Evolutionary conservation across 495 filamentous ascomycete genomes (phyloP), one percentile per base, ranked within the genome.

Genomic region (Hypoxylon fragiforme): DNA sequence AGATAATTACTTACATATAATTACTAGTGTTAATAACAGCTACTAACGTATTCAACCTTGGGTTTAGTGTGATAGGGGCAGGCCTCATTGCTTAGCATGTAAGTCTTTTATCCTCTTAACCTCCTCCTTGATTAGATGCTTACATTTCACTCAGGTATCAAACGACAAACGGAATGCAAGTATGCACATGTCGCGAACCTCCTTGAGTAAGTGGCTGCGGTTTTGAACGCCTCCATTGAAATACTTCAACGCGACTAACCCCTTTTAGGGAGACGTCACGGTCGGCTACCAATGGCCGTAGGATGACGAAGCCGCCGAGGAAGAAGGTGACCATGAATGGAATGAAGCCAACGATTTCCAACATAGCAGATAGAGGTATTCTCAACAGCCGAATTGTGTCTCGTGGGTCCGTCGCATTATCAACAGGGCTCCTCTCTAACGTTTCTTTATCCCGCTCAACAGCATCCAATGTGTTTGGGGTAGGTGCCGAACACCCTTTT

Each of bases 151-250:
- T 26, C 31, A 81, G 79, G 79, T 64, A 77, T 86, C 53, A 88
- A 88, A 69, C 75, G 86, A 11, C 52, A 86, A 70, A 85, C 85
- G 0, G 77, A 83, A 49, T 89, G 86, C 68, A 75, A 78, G 62
- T 88, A 88, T 75, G 84, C 82, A 4, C 75, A 77, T 41, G 79
- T 86, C 28, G 86, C 86, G 22, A 85, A 88, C 63, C 68, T 87
- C 15, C 77, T 88, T 6, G 85, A 87, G 83, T 85, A 57, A 71
- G 78, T 77, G 2, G 13, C 20, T 43, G 12, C 13, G 4, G 13
- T 3, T 14, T 14, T 16, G 13, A 13, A 37, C 18, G 14, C n/a
- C n/a, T 18, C 22, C 12, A 8, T 47, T 32, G 12, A 32, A 30
- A 42, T 12, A 13, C 2, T 8, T 7, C 16, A 19, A 2, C 16